Conservation (phyloP, 768 basidiomycete species). For the Russula abietina region DNA sequence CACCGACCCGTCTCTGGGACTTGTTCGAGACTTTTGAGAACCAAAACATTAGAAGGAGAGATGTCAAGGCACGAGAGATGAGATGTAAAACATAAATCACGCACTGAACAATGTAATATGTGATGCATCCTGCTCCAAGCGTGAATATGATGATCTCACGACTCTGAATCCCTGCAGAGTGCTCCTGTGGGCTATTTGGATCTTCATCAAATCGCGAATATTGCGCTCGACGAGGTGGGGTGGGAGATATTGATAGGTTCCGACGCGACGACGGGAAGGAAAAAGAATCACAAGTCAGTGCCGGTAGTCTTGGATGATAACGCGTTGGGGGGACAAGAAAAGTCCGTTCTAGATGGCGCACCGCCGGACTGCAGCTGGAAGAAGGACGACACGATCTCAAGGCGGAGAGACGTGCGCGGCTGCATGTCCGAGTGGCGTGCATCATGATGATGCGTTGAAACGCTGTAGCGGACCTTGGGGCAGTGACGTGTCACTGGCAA, state of each 20-base stretch:
- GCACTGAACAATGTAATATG: conserved; percentile 33
- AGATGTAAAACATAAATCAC: conserved; percentile 12
- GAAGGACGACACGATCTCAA: background rate
- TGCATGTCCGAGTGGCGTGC: background rate
- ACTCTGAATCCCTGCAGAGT: background rate
- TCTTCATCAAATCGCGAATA: conserved; percentile 21
- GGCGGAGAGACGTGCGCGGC: background rate
- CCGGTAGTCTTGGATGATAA: background rate
- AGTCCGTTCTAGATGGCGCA: background rate
- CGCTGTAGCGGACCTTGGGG: no score
- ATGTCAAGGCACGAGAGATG: background rate
- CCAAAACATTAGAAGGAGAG: background rate
- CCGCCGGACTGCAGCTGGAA: background rate
- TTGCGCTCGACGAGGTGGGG: conserved; percentile 11
- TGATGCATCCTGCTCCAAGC: conserved; percentile 17
- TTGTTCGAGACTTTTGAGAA: conserved; percentile 60
- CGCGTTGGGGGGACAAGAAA: background rate
- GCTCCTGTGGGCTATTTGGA: background rate
- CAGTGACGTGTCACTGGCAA: no score
- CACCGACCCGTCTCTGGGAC: conserved; percentile 83
- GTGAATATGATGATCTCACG: conserved; percentile 25
- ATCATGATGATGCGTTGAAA: background rate
- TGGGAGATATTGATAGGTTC: background rate
- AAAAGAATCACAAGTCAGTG: background rate
- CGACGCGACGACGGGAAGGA: background rate